Base-by-base conservation (phyloP, 441 rosid genomes). In the Dalechampia spathulata region DNA sequence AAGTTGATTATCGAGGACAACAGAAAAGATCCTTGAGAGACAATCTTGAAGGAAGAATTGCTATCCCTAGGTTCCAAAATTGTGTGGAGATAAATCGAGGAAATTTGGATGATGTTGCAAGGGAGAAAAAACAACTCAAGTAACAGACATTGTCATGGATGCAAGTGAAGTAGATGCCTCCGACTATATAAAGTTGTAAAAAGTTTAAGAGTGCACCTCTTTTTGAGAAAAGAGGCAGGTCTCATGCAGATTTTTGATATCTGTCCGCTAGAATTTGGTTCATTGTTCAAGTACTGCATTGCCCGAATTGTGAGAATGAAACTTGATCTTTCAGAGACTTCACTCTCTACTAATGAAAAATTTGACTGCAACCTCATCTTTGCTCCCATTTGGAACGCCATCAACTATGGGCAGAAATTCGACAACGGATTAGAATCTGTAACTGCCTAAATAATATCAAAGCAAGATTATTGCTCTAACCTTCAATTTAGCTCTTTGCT, bases 331-430 rank as follows among this genome's bases (percentile, higher is more conserved):
- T 62, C 80, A 30, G 65, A 51, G 50, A 52, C 56, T 45, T 75
- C 78, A 36, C 57, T 69, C 70, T 70, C 82, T 51, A 57, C 16
- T 44, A 61, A 37, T 16, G 58, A 62, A 28, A 73, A 54, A 57
- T 81, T 62, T 40, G 79, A 34, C 22, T 54, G 74, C 60, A 74
- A 36, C 52, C 45, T 52, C 52, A 68, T 59, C 21, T 41, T 41
- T 46, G 71, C 65, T 66, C 78, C 80, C 62, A 64, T 60, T 54
- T 58, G 77, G 66, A 72, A 75, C 37, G 83, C 85, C 96, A 88
- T 83, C 40, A 61, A 36, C 75, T 63, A 51, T 61, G 61, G 51
- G 54, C 36, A 16, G 64, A 38, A 25, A 19, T 60, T 49, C 5
- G 40, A 30, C 40, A 46, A 58, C n/a, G 36, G 52, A 38, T 41